Base-by-base conservation (phyloP, 2,329 filamentous ascomycete species). In the Colletotrichum nymphaeae region DNA sequence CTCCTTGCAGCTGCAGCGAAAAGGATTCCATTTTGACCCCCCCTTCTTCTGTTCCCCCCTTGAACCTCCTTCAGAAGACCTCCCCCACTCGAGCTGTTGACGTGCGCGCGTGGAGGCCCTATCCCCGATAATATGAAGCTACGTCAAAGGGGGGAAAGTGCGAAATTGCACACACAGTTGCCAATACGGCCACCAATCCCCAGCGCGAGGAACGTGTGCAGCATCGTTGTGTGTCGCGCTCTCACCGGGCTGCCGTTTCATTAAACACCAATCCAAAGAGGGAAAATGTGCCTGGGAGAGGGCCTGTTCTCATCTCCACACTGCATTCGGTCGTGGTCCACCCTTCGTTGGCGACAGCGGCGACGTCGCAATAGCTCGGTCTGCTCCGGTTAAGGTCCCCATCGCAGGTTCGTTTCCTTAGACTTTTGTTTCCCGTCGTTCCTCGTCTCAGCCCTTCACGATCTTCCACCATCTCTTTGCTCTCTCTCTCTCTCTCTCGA, bases 241-340 rank as follows among this genome's bases (percentile, higher is more conserved):
- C 69, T 60, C 66, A 56, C 66, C 70, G 60, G 70, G 46, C 67
- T 70, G 67, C 56, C 67, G 55, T 73, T 70, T 73, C 67, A 73
- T 73, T 65, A 70, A 57, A 73, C 66, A 70, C 70, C 67, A 70
- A 28, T 63, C 70, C 53, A 28, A 70, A 70, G 59, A 64, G 67
- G 60, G 46, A 65, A 70, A 70, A 60, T 35, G 49, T 65, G 46
- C 67, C 62, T 73, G 56, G 56, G 55, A 66, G 56, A 49, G 22
- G 60, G 70, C 70, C 60, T 70, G 67, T 57, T 67, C 59, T 73
- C 70, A 73, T 73, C 70, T 73, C 70, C 70, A 73, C 70, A 70
- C 60, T 49, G 28, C 67, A 65, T 60, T 56, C 60, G 67, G 60
- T 70, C 56, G 60, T 60, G 66, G 53, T 65, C 70, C 70, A 73